A percentile compares a stretch with the other conserved stretches of the same genome.
Evolutionary conservation across 768 basidiomycete species (phyloP).

Genomic region (Suillus decipiens): DNA sequence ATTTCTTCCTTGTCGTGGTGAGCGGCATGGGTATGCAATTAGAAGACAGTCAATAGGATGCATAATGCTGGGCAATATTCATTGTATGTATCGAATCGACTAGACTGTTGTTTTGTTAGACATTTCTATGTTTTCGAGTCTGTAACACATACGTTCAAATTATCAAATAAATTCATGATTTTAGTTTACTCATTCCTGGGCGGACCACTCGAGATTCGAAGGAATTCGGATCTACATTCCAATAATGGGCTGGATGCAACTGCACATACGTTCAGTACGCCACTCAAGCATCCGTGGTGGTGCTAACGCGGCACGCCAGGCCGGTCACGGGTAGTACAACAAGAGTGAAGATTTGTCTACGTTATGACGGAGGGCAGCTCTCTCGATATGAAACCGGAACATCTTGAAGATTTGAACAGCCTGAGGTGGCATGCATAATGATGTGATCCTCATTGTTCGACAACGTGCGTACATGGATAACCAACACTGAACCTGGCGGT

Average conservation of each 20-base stretch:
- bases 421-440: too few relatives aligned
- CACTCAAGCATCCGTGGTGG: too few relatives aligned
- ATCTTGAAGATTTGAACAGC: too few relatives aligned
- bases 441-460: too few relatives aligned
- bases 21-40: conserved; percentile 4
- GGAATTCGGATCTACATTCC: neutral
- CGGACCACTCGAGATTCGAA: neutral
- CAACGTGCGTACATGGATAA: too few relatives aligned
- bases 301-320: too few relatives aligned
- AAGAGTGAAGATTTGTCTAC: neutral
- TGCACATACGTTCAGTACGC: too few relatives aligned
- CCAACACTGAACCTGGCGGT: too few relatives aligned
- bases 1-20: conserved; percentile 24
- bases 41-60: conserved; percentile 5
- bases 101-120: conserved; percentile 6
- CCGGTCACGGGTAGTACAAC: neutral
- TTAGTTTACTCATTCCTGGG: neutral
- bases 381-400: too few relatives aligned
- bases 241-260: neutral
- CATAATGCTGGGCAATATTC: conserved; percentile 4
- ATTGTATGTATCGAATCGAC: conserved; percentile 7
- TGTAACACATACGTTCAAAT: neutral
- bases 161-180: neutral
- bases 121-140: neutral
- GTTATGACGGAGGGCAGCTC: neutral